A percentile compares a stretch with the other conserved stretches of the same genome.
Evolutionary conservation across 2,329 filamentous ascomycete genomes (phyloP).

Genomic region (Colletotrichum sidae): DNA sequence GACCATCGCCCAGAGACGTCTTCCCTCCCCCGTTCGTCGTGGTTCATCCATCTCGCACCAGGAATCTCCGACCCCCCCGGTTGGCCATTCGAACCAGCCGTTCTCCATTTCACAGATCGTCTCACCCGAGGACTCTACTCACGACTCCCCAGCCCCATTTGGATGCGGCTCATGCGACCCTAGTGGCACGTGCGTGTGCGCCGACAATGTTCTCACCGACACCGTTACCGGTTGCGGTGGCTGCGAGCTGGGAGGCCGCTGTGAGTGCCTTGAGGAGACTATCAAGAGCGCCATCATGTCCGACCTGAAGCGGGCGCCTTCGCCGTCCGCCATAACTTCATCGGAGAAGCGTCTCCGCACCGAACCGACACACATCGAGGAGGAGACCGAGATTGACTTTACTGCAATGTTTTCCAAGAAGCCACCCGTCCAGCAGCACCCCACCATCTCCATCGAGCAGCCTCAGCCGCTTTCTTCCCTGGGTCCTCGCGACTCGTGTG

Average conservation of each 20-base stretch:
- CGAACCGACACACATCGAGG: slow-evolving; percentile 62
- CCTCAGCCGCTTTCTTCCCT: slow-evolving; percentile 47
- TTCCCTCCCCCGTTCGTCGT: slow-evolving; percentile 35
- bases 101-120: slow-evolving; percentile 70
- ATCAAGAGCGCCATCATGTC: slow-evolving; percentile 60
- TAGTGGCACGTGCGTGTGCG: slow-evolving; percentile 67
- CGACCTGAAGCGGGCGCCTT: slow-evolving; percentile 63
- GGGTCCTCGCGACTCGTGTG: slow-evolving; percentile 73
- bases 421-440: slow-evolving; percentile 44
- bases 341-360: slow-evolving; percentile 68
- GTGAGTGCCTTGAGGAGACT: slow-evolving; percentile 73
- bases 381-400: slow-evolving; percentile 79
- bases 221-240: slow-evolving; percentile 71
- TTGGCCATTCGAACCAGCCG: slow-evolving; percentile 51
- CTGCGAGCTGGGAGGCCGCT: slow-evolving; percentile 72
- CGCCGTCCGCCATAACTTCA: slow-evolving; percentile 54
- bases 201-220: slow-evolving; percentile 67
- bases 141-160: slow-evolving; percentile 48
- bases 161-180: slow-evolving; percentile 69
- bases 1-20: slow-evolving; percentile 40
- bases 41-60: slow-evolving; percentile 31
- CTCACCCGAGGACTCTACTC: slow-evolving; percentile 61
- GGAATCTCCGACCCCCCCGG: slow-evolving; percentile 43
- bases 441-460: slow-evolving; percentile 35
- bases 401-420: slow-evolving; percentile 72